These are phyloP conservation scores for Mycena vitilis DNA, from an alignment of 768 basidiomycete genomes.

Conservation along the genomic window DNA sequence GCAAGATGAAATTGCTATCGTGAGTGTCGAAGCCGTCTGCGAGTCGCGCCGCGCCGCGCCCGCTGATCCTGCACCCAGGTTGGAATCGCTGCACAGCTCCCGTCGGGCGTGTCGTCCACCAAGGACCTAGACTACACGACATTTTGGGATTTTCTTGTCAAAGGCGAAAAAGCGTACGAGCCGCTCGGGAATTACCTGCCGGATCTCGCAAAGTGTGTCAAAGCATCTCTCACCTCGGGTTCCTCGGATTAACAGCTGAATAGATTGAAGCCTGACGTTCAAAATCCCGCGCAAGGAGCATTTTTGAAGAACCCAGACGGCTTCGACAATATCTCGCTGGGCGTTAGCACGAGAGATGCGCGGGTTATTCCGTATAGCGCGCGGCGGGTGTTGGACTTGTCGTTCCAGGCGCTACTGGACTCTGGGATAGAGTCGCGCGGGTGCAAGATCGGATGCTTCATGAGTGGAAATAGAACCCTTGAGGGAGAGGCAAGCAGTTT, in stretches of 20 bases:
- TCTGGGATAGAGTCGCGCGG: conserved; percentile 21
- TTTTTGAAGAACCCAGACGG: conserved; percentile 14
- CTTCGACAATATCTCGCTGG: conserved; percentile 22
- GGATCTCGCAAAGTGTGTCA: conserved; percentile 3
- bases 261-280: not conserved
- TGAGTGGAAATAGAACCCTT: conserved; percentile 15
- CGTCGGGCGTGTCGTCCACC: not conserved
- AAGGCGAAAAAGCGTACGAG: conserved; percentile 10
- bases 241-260: not conserved
- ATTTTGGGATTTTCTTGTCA: conserved; percentile 18
- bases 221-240: not conserved
- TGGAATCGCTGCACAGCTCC: conserved; percentile 20
- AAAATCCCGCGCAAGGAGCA: not conserved
- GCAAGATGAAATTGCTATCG: too few species aligned
- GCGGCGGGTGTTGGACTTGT: conserved; percentile 18
- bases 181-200: conserved; percentile 1
- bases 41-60: too few species aligned
- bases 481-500: not conserved
- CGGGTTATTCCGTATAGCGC: conserved; percentile 15
- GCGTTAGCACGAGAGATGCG: conserved; percentile 11
- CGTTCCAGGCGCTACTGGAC: conserved; percentile 19
- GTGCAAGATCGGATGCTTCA: conserved; percentile 11
- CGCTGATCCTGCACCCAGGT: not conserved
- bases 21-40: too few species aligned
- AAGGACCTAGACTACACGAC: conserved; percentile 16